These are phyloP conservation scores for Boletus vermiculosoides DNA, from an alignment of 768 basidiomycete genomes.

Conservation along the genomic window DNA sequence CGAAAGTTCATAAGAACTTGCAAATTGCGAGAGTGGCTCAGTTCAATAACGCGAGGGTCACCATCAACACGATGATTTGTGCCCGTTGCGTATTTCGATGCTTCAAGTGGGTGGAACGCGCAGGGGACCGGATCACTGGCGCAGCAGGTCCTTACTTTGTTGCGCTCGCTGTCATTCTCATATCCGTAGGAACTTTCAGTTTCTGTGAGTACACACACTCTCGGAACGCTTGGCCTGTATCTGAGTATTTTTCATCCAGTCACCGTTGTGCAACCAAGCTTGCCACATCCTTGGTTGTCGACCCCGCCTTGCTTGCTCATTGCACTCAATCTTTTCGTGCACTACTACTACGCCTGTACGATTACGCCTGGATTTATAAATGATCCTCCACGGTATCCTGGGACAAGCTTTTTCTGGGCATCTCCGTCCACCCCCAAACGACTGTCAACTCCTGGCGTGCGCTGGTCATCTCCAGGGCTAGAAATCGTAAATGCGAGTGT, in stretches of 20 bases:
- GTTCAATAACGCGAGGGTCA: neutral
- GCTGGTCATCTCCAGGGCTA: conserved; percentile 46
- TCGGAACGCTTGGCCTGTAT: neutral
- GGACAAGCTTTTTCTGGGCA: conserved; percentile 59
- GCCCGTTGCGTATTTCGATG: conserved; percentile 46
- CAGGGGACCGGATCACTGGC: conserved; percentile 79
- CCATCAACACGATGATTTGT: conserved; percentile 24
- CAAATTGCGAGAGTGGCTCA: no score
- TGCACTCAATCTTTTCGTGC: conserved; percentile 68
- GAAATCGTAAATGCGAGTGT: conserved; percentile 53
- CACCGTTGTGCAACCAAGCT: conserved; percentile 68
- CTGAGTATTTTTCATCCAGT: conserved; percentile 46
- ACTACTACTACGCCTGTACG: conserved; percentile 86
- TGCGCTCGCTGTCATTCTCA: conserved; percentile 70
- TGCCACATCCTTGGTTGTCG: conserved; percentile 57
- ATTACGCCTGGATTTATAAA: conserved; percentile 76
- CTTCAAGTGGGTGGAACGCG: conserved; percentile 66
- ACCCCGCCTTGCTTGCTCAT: conserved; percentile 74
- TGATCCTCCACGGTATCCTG: conserved; percentile 47
- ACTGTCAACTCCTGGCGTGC: conserved; percentile 39
- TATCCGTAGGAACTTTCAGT: conserved; percentile 62
- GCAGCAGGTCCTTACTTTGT: conserved; percentile 92
- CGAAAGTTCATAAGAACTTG: neutral
- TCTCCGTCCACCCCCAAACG: conserved; percentile 18
- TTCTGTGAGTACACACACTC: conserved; percentile 64